These are phyloP conservation scores for Fusarium euwallaceae DNA, from an alignment of 2,329 filamentous ascomycete genomes.

Conservation along the genomic window DNA sequence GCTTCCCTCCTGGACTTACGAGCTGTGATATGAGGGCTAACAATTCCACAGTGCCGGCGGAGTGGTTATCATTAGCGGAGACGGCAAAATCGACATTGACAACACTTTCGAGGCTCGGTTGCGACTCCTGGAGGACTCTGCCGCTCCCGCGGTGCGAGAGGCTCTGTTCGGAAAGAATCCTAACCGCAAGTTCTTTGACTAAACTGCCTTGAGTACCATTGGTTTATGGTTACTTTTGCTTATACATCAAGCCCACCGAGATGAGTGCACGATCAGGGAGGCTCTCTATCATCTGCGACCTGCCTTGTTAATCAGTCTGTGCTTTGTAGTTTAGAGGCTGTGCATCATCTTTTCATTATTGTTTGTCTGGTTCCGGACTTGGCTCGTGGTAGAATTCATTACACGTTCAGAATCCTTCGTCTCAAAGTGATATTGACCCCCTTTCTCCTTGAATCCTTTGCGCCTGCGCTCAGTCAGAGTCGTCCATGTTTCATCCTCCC, in stretches of 20 bases:
- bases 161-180: constrained; percentile 93
- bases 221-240: constrained; percentile 22
- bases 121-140: constrained; percentile 84
- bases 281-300: constrained; percentile 40
- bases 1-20: background rate
- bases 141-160: constrained; percentile 85
- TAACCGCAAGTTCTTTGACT: constrained; percentile 97
- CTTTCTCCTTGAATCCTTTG: background rate
- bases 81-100: constrained; percentile 97
- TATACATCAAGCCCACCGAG: constrained; percentile 27
- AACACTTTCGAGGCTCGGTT: constrained; percentile 97
- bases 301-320: constrained; percentile 45
- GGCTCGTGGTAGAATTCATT: constrained; percentile 45
- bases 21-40: constrained; percentile 36
- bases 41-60: constrained; percentile 78
- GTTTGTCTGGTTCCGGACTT: constrained; percentile 41
- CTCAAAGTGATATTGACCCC: constrained; percentile 18
- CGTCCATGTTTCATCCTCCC: background rate
- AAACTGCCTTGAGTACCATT: constrained; percentile 49
- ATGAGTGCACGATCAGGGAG: constrained; percentile 37
- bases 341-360: constrained; percentile 48
- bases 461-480: background rate
- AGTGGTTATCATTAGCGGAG: constrained; percentile 81
- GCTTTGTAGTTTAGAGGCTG: constrained; percentile 53
- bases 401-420: constrained; percentile 36